Evolutionary conservation across 208 protist species (phyloP), one percentile per base, ranked within the genome.

Genomic region (Zelonia costaricensis): DNA sequence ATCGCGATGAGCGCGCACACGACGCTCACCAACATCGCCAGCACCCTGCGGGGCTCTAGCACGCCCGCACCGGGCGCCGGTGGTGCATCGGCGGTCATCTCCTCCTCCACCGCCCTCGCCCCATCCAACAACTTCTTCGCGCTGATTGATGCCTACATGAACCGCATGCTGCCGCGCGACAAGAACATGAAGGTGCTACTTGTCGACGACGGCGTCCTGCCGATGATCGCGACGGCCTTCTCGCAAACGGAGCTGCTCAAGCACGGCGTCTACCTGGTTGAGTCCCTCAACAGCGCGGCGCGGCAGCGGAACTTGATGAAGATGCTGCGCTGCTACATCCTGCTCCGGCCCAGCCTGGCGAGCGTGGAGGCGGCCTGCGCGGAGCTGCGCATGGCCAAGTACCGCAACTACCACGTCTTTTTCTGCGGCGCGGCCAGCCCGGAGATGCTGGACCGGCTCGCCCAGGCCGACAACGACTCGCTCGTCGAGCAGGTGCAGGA

Each of bases 231-330:
- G 23, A 93, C 98, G 75, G 88, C 97, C 25, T 96, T 88, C 68
- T 95, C 95, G 6, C 93, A 98, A 74, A 95, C 93, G 1, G 78
- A 94, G 43, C 86, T 99, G 7, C 80, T 99, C 28, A 85, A 98
- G 54, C 92, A 97, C 56, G 91, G 97, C 45, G 96, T 99, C 1
- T 99, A 98, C 62, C 78, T 99, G 20, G 90, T 99, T 39, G 96
- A 99, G 63, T 67, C 80, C 1, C 57, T 99, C 20, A 70, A 61
- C 57, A 72, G 92, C 25, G 66, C 66, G 8, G 76, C 63, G 13
- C 53, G 60, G 1, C 81, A 86, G 45, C 78, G 93, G 23, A 86
- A 96, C 40, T 39, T 64, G 46, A 98, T 99, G 88, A 84, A 86
- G 52, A 91, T 96, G 62, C 80, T 99, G 73, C 96, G 92, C 18